Conservation (phyloP, 2,329 filamentous ascomycete genomes). For the Cytospora piceae region DNA sequence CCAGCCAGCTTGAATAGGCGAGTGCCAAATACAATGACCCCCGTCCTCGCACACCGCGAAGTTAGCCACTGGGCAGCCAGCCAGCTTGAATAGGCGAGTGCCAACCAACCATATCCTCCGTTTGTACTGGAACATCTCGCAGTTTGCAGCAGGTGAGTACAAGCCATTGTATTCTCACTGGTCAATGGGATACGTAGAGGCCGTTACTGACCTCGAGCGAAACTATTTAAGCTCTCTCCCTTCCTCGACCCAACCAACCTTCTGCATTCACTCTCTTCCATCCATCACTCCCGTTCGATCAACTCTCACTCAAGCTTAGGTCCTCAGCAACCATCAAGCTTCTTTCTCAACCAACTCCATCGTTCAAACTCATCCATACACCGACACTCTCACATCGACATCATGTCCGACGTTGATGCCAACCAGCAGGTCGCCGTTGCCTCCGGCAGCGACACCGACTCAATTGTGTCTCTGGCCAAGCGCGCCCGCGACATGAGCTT, state of each 20-base stretch:
- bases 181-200: neutral
- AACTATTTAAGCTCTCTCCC: conserved; percentile 10
- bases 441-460: conserved; percentile 6
- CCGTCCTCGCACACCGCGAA: too few relatives aligned
- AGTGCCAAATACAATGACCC: too few relatives aligned
- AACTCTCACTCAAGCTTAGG: neutral
- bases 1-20: too few relatives aligned
- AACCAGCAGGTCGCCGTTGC: conserved; percentile 1
- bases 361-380: neutral
- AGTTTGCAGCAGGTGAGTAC: neutral
- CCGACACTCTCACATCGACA: neutral
- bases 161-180: neutral
- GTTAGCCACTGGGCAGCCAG: too few relatives aligned
- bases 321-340: neutral
- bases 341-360: neutral
- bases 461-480: neutral
- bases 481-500: neutral
- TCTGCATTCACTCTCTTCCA: neutral
- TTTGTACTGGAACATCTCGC: neutral
- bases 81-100: too few relatives aligned
- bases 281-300: neutral
- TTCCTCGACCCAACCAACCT: neutral
- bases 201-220: neutral
- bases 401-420: conserved; percentile 3
- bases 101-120: neutral